Percentiles rank a stretch among this genome's conserved stretches.
phyloP scores from a whole-genome alignment of 192 early-diverging fungal genomes.

The Rhizophagus sp. region DNA sequence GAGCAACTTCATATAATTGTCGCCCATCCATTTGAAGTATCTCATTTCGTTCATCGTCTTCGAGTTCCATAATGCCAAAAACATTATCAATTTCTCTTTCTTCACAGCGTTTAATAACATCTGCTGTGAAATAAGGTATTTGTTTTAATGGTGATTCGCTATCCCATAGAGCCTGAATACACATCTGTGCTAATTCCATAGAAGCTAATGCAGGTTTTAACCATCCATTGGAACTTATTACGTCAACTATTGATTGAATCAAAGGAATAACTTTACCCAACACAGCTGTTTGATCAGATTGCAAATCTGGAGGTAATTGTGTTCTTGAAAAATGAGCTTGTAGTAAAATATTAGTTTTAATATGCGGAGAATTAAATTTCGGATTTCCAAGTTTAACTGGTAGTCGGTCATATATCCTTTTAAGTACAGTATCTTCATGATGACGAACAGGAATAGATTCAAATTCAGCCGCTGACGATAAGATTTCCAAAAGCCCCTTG shows the following conservation, averaged over 20 bases:
- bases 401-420: conserved; percentile 77
- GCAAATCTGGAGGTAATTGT: conserved; percentile 86
- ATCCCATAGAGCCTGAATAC: conserved; percentile 97
- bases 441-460: conserved; percentile 90
- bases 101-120: conserved; percentile 73
- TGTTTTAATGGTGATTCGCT: conserved; percentile 88
- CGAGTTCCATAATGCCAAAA: conserved; percentile 93
- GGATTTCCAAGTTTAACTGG: conserved; percentile 72
- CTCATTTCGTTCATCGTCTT: conserved; percentile 76
- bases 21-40: conserved; percentile 63
- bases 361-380: conserved; percentile 85
- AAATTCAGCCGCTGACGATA: conserved; percentile 93
- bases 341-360: conserved; percentile 90
- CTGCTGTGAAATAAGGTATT: conserved; percentile 79
- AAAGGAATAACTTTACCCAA: conserved; percentile 73
- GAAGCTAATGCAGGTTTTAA: conserved; percentile 83
- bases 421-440: conserved; percentile 83
- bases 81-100: conserved; percentile 77
- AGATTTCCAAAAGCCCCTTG: conserved; percentile 89
- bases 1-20: conserved; percentile 80
- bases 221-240: conserved; percentile 91
- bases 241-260: conserved; percentile 93
- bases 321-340: conserved; percentile 95
- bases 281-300: conserved; percentile 79
- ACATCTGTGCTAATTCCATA: conserved; percentile 99